These are phyloP conservation scores for Hura crepitans DNA, from an alignment of 441 rosid genomes.

Conservation along the genomic window DNA sequence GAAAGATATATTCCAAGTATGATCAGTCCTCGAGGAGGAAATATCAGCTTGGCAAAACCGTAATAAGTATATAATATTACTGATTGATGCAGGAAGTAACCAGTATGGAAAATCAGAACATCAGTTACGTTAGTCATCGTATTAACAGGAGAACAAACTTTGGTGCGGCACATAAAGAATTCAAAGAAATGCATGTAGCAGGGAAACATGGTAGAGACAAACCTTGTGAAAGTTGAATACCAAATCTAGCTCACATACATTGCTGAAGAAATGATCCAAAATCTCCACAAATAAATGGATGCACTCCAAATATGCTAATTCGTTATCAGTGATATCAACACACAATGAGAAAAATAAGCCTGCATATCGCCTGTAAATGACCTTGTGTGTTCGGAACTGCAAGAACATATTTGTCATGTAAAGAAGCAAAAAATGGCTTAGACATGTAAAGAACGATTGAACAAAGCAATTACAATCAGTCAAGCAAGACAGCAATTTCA, in stretches of 20 bases:
- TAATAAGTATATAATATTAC: background rate
- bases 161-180: background rate
- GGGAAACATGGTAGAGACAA: conserved; percentile 5
- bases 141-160: background rate
- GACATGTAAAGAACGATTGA: background rate
- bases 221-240: conserved; percentile 98
- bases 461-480: background rate
- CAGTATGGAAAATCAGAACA: background rate
- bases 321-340: conserved; percentile 92
- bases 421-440: background rate
- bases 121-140: background rate
- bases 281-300: conserved; percentile 97
- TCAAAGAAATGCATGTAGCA: background rate
- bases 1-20: background rate
- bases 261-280: conserved; percentile 98
- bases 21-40: background rate
- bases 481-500: background rate
- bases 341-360: conserved; percentile 91
- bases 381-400: conserved; percentile 96
- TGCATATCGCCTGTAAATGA: conserved; percentile 91
- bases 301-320: conserved; percentile 88
- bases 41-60: background rate
- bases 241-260: conserved; percentile 95
- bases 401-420: conserved; percentile 16
- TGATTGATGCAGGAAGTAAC: background rate